Base-by-base conservation (phyloP, 192 early-diverging fungal species). In the Backusella parvicylindrica region DNA sequence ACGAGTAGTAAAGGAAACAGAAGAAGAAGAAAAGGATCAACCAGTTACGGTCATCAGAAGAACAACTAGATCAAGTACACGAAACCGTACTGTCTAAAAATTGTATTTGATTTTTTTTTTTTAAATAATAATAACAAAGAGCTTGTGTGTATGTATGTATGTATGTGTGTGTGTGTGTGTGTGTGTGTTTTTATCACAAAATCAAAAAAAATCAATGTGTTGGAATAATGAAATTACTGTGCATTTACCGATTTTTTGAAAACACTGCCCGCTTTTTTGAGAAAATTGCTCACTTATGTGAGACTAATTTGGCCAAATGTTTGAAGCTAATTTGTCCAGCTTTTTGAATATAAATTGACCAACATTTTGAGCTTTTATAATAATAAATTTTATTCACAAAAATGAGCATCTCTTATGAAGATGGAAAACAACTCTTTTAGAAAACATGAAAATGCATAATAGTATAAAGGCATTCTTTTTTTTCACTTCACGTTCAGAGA, bases 221-320 rank as follows among this genome's bases (percentile, higher is more conserved):
- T n/a, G n/a, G n/a, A n/a, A n/a, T n/a, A n/a, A n/a, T n/a, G n/a
- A n/a, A n/a, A n/a, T n/a, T 37, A 37, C 36, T 37, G 36, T 37
- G 36, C 36, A 56, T 56, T 56, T 23, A 56, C 53, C 23, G 53
- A 56, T 21, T 56, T 56, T 56, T 56, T 60, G 53, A 60, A 60
- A 60, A 60, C 53, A 60, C 26, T 37, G 36, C 36, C 36, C 36
- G 7, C 7, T 37, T 37, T 37, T 37, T 37, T 37, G 36, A 37
- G 36, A 49, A 49, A 49, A 49, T 49, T 60, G 53, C 53, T 0
- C 53, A 60, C 53, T 60, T 60, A 23, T 60, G 18, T 26, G 53
- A 60, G 53, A 23, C 53, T 60, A 60, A 60, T 60, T 60, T 60
- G n/a, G n/a, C n/a, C n/a, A n/a, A n/a, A n/a, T n/a, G n/a, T n/a